Base-by-base conservation (phyloP, 164 flowering plant genomes). In the Nymphaea thermarum region DNA sequence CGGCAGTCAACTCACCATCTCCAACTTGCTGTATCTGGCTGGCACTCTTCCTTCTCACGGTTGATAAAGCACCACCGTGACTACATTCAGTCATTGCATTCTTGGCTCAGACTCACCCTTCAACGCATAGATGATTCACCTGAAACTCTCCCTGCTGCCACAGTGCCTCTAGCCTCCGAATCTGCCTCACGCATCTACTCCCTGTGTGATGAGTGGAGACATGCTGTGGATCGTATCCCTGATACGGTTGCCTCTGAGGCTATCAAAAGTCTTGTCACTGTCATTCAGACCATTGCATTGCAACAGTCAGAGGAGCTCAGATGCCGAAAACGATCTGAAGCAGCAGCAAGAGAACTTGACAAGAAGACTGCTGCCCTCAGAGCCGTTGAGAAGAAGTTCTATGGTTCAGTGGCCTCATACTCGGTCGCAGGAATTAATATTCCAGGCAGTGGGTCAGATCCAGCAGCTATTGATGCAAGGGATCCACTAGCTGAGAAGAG, bases 221-320 rank as follows among this genome's bases (percentile, higher is more conserved):
- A 83, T 63, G 90, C 97, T 15, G 86, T 89, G 3, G 97, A 90
- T 44, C 90, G 94, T 2, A 75, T 92, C n/a, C 99, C 99, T 2
- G 96, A 92, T 65, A 86, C 96, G 2, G 98, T 95, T 11, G 96
- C 97, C 7, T 88, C 96, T 36, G 99, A 87, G 76, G 91, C 99
- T 65, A 90, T 95, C 74, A 90, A 88, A 70, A 90, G 99, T 80
- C 87, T 95, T 66, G 86, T 88, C 62, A 84, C 86, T 63, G 96
- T 95, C 3, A 86, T 95, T 55, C 96, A 87, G 63, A 88, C 79
- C 3, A 92, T 95, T 42, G 78, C 86, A 6, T 68, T 67, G 10
- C 85, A 88, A 70, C 98, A 95, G 67, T 25, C 84, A 6, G 99
- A 92, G 71, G 99, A 95, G 75, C 71, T 86, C 45, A 92, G 92